Base-by-base conservation (phyloP, 257 asterid genomes). In the Plantago major region DNA sequence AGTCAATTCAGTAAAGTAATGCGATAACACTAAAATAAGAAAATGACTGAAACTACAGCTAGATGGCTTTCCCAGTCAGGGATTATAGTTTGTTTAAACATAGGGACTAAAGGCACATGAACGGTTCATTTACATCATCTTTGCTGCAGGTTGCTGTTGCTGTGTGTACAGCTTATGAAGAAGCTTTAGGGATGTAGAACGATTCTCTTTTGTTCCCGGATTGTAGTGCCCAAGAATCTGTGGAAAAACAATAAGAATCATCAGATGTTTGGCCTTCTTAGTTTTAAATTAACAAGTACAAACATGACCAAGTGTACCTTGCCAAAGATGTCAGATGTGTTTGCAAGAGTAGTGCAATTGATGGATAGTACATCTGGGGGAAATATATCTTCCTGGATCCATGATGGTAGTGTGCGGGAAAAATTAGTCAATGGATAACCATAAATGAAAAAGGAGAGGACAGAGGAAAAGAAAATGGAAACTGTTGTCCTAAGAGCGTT, bases 281-380 rank as follows among this genome's bases (percentile, higher is more conserved):
- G 54, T 64, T 65, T 49, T 12, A 62, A 51, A 45, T 51, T 60
- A 60, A 22, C 13, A 43, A 13, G 42, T 46, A 44, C 57, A 10
- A 54, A 33, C 40, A 71, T 50, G 54, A 50, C 5, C 16, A 22
- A 53, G n/a, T 11, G 22, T 82, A 93, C 97, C 97, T 87, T 90
- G 82, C 76, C 75, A 77, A 90, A 93, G 68, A 93, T 82, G 17
- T 89, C 99, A 15, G 81, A 73, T 45, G 88, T 81, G 64, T 78
- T 85, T 58, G 86, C 59, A 46, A 90, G 87, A 68, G 95, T 82
- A 58, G 96, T 90, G 66, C 99, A 90, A 62, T 78, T 90, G 79
- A 90, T 71, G 57, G 97, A 74, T 63, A 87, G 47, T 12, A 81
- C 61, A 58, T 90, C 95, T 40, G 96, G 97, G 48, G 81, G 72